Percentiles rank a stretch among this genome's conserved stretches.
Evolutionary conservation across 805 yeast species (phyloP).

Genomic region (Myxozyma sirexii): DNA sequence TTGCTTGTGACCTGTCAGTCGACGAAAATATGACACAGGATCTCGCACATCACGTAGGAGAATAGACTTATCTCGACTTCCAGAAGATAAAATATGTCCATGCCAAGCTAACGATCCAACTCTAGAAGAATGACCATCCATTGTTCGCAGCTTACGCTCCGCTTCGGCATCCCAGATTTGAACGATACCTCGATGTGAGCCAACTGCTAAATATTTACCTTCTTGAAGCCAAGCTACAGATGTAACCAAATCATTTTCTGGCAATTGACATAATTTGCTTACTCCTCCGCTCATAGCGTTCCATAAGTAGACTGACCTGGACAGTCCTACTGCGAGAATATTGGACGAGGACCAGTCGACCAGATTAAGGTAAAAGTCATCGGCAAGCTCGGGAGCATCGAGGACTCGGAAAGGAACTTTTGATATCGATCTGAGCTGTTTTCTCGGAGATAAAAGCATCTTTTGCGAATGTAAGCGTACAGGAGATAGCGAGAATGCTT

Average conservation of each 20-base stretch:
- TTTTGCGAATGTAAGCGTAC: slow-evolving; percentile 87
- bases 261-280: slow-evolving; percentile 74
- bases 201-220: slow-evolving; percentile 93
- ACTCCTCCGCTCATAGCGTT: slow-evolving; percentile 85
- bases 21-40: slow-evolving; percentile 75
- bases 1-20: slow-evolving; percentile 77
- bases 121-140: slow-evolving; percentile 87
- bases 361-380: slow-evolving; percentile 87
- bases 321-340: slow-evolving; percentile 85
- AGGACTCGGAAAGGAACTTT: slow-evolving; percentile 89
- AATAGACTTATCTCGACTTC: slow-evolving; percentile 82
- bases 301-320: slow-evolving; percentile 86
- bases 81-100: slow-evolving; percentile 82
- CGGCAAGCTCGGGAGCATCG: slow-evolving; percentile 94
- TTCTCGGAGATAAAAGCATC: slow-evolving; percentile 77
- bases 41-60: slow-evolving; percentile 89
- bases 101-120: slow-evolving; percentile 92
- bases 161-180: slow-evolving; percentile 94
- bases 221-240: slow-evolving; percentile 91
- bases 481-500: slow-evolving; percentile 78
- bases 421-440: slow-evolving; percentile 73
- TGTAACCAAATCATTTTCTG: slow-evolving; percentile 69
- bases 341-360: slow-evolving; percentile 96
- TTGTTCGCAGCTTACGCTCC: slow-evolving; percentile 78
- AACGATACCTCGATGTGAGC: slow-evolving; percentile 82